These are phyloP conservation scores for Phytophthora megakarya DNA, from an alignment of 352 stramenopile genomes.

Conservation along the genomic window DNA sequence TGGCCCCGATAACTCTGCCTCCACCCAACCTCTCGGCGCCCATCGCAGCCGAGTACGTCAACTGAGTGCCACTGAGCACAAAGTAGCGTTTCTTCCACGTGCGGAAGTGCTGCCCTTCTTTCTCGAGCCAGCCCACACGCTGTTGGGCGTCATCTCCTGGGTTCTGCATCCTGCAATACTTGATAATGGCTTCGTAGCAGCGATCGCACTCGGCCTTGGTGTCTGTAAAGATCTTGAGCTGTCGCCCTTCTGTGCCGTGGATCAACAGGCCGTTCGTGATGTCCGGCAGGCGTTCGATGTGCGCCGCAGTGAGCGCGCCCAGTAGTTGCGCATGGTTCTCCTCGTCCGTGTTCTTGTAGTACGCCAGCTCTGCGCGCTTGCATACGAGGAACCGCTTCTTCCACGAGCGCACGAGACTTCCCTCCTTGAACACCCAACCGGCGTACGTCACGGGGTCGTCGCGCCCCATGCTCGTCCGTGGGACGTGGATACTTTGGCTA, in stretches of 20 bases:
- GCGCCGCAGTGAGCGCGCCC: constrained; percentile 68
- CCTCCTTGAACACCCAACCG: constrained; percentile 82
- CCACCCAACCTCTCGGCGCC: constrained; percentile 50
- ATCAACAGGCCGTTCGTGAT: constrained; percentile 83
- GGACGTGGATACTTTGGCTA: constrained; percentile 29
- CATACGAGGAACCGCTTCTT: constrained; percentile 87
- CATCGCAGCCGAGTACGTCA: constrained; percentile 72
- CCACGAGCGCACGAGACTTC: constrained; percentile 80
- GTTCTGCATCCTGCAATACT: constrained; percentile 51
- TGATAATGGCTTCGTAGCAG: constrained; percentile 70
- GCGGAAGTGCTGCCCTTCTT: constrained; percentile 66
- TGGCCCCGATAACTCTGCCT: constrained; percentile 59
- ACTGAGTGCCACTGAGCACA: constrained; percentile 57
- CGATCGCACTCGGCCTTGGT: constrained; percentile 69
- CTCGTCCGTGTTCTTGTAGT: constrained; percentile 80
- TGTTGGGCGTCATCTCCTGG: constrained; percentile 27
- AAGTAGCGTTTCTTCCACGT: constrained; percentile 84
- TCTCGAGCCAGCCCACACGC: constrained; percentile 69
- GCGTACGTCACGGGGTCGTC: constrained; percentile 69
- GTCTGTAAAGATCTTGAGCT: constrained; percentile 86
- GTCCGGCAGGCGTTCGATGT: constrained; percentile 61
- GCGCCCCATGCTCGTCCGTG: constrained; percentile 26
- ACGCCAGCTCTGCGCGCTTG: constrained; percentile 72
- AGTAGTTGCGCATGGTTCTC: constrained; percentile 73
- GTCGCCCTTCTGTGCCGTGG: constrained; percentile 58